Percentiles rank a stretch among this genome's conserved stretches.
These are phyloP conservation scores for Selaginella tamariscina DNA, from an alignment of 75 land plant genomes.

Conservation along the genomic window DNA sequence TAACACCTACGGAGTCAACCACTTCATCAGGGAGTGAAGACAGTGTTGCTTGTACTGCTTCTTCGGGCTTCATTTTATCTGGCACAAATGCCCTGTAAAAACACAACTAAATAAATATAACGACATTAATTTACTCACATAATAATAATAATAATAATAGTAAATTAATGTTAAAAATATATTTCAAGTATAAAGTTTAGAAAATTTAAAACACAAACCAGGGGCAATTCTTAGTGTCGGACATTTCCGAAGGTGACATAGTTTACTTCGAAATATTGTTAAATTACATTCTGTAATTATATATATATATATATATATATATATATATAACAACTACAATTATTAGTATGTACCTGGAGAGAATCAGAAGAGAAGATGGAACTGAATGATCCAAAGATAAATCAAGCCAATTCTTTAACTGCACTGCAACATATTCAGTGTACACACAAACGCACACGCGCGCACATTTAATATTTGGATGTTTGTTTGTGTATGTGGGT, in stretches of 20 bases:
- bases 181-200: neutral
- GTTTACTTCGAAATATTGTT: too few relatives aligned
- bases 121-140: too few relatives aligned
- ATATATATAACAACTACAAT: too few relatives aligned
- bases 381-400: constrained; percentile 82
- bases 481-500: too few relatives aligned
- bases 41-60: constrained; percentile 85
- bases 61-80: constrained; percentile 75
- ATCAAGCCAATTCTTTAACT: constrained; percentile 68
- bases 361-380: constrained; percentile 92
- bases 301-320: too few relatives aligned
- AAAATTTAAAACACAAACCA: too few relatives aligned
- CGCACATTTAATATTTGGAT: too few relatives aligned
- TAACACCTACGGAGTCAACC: constrained; percentile 74
- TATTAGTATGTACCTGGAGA: constrained; percentile 55
- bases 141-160: too few relatives aligned
- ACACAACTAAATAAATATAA: neutral
- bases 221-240: too few relatives aligned
- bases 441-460: too few relatives aligned
- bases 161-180: neutral
- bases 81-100: constrained; percentile 78
- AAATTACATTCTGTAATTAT: too few relatives aligned
- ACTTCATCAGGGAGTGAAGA: constrained; percentile 97
- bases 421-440: neutral
- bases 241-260: too few relatives aligned